A percentile compares a stretch with the other conserved stretches of the same genome.
phyloP scores from a whole-genome alignment of 1,284 basidiomycete species.

The Tetrapyrgos nigripes region DNA sequence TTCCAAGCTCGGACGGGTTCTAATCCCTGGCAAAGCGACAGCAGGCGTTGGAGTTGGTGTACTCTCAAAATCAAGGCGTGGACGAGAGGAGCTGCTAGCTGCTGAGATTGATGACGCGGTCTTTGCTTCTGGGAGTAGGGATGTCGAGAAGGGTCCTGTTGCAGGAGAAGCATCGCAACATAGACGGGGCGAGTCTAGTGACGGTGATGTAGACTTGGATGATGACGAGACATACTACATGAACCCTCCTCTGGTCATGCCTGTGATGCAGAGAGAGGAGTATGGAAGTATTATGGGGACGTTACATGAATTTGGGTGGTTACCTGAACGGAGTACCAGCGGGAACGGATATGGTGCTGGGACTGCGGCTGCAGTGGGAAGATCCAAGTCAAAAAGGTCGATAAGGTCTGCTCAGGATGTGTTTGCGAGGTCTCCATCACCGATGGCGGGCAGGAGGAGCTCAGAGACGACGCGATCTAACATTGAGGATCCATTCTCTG shows the following conservation, averaged over 20 bases:
- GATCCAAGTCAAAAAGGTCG: not conserved
- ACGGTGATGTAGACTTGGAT: slow-evolving; percentile 6
- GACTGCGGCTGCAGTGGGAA: not conserved
- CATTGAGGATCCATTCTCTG: not conserved
- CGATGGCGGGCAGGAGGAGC: not conserved
- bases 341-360: not conserved
- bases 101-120: too few relatives aligned
- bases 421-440: not conserved
- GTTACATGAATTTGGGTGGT: slow-evolving; percentile 1
- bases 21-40: slow-evolving; percentile 11
- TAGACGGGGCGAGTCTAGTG: slow-evolving; percentile 3
- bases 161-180: slow-evolving; percentile 8
- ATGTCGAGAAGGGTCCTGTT: not conserved
- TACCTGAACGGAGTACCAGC: not conserved
- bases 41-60: not conserved
- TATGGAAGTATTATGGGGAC: slow-evolving; percentile 11
- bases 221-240: slow-evolving; percentile 10
- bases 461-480: not conserved
- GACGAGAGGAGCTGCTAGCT: not conserved
- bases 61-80: not conserved
- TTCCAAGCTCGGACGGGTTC: slow-evolving; percentile 8
- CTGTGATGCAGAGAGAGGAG: slow-evolving; percentile 3
- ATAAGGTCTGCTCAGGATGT: not conserved
- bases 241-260: not conserved
- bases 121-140: too few relatives aligned